phyloP scores from a whole-genome alignment of 1,284 basidiomycete species.

The Cystobasidium pallidum region DNA sequence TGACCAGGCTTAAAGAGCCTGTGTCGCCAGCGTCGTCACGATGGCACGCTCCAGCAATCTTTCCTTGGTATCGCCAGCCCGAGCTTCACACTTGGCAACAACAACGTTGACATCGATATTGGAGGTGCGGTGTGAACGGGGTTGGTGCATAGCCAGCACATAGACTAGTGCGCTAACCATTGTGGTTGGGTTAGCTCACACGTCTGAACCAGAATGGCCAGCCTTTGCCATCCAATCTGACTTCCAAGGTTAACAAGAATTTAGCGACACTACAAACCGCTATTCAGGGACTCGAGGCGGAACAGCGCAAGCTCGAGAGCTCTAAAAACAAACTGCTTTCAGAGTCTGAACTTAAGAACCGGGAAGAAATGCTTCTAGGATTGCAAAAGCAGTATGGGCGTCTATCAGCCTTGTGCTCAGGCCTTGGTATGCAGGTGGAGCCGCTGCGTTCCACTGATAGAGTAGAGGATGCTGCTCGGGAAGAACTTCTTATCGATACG shows the following conservation, averaged over 20 bases:
- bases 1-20: not conserved
- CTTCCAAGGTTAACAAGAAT: conserved; percentile 44
- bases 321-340: conserved; percentile 20
- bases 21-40: not conserved
- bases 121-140: conserved; percentile 37
- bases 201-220: conserved; percentile 44
- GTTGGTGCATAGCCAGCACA: not conserved
- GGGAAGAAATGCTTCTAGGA: conserved; percentile 43
- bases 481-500: conserved; percentile 44
- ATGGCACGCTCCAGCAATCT: conserved; percentile 9
- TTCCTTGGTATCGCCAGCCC: conserved; percentile 19
- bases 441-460: conserved; percentile 19
- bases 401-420: conserved; percentile 45
- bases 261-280: conserved; percentile 44
- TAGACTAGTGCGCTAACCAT: not conserved
- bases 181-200: conserved; percentile 31
- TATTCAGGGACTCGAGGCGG: conserved; percentile 42
- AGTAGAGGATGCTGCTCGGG: conserved; percentile 17
- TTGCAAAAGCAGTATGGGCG: conserved; percentile 49
- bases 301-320: conserved; percentile 30
- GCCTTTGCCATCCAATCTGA: conserved; percentile 42
- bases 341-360: conserved; percentile 33
- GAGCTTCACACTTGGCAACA: conserved; percentile 47
- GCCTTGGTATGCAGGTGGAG: conserved; percentile 47
- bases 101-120: conserved; percentile 48